Percentiles rank a stretch among this genome's conserved stretches.
phyloP scores from a whole-genome alignment of 176 grass and related monocot genomes.

The Triticum dicoccoides region DNA sequence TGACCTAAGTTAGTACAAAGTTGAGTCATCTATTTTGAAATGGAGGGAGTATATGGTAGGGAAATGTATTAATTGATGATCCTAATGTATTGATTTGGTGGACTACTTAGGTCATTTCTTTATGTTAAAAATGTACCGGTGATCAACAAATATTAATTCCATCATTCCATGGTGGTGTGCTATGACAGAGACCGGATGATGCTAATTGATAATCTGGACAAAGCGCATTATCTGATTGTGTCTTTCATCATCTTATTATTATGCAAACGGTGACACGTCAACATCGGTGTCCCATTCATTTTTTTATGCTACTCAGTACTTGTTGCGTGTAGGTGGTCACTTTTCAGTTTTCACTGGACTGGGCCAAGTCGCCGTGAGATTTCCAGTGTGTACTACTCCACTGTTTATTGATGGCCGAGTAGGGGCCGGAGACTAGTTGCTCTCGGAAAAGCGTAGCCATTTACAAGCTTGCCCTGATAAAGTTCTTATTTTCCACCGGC shows the following conservation, averaged over 20 bases:
- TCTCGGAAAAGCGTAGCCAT: neutral
- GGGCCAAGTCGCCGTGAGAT: neutral
- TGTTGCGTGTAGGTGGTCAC: neutral
- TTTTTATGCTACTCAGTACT: neutral
- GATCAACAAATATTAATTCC: neutral
- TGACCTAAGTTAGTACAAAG: no score
- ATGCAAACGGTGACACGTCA: neutral
- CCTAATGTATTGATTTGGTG: no score
- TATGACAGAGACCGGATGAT: neutral
- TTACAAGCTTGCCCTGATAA: neutral
- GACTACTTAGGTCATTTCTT: no score
- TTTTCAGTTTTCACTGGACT: neutral
- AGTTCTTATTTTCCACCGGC: no score
- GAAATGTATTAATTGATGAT: no score
- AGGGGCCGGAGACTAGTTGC: neutral
- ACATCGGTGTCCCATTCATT: neutral
- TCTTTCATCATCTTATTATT: neutral
- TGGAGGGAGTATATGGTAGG: no score
- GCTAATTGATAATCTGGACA: neutral
- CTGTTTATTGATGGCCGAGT: neutral
- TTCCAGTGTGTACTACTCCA: neutral
- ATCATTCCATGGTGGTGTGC: neutral
- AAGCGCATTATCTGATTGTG: neutral
- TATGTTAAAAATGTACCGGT: neutral
- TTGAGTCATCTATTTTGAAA: no score